Conservation (phyloP, 352 stramenopile genomes). For the Phytophthora macrochlamydospora region DNA sequence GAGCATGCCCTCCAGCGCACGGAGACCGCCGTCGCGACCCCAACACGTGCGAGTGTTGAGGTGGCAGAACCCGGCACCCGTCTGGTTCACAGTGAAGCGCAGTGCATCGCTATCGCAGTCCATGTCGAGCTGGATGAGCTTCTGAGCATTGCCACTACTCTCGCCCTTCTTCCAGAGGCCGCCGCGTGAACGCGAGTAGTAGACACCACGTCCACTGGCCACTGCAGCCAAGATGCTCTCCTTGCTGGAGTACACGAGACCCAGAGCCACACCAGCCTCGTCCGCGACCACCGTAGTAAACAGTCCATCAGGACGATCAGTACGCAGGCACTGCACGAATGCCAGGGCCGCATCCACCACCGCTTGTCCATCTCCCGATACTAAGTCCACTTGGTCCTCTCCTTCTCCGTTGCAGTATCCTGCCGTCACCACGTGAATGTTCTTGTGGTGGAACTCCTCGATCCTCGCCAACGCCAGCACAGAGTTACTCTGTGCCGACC, state of each 20-base stretch:
- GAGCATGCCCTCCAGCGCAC: constrained; percentile 91
- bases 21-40: constrained; percentile 86
- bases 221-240: constrained; percentile 92
- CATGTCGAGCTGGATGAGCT: constrained; percentile 91
- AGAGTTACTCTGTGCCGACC: constrained; percentile 3
- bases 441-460: constrained; percentile 62
- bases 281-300: constrained; percentile 96
- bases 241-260: constrained; percentile 95
- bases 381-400: constrained; percentile 22
- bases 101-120: constrained; percentile 97
- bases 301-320: constrained; percentile 90
- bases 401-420: constrained; percentile 30
- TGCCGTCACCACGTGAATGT: constrained; percentile 60
- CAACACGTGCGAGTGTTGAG: constrained; percentile 95
- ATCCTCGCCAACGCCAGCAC: constrained; percentile 48
- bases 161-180: constrained; percentile 96
- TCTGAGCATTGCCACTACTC: constrained; percentile 94
- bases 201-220: constrained; percentile 90
- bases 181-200: constrained; percentile 93
- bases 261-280: constrained; percentile 84
- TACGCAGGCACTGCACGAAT: constrained; percentile 85
- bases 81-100: constrained; percentile 94
- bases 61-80: constrained; percentile 76
- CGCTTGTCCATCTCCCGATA: constrained; percentile 17
- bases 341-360: constrained; percentile 43